Conservation (phyloP, 805 yeast species). For the Hanseniaspora clermontiae region DNA sequence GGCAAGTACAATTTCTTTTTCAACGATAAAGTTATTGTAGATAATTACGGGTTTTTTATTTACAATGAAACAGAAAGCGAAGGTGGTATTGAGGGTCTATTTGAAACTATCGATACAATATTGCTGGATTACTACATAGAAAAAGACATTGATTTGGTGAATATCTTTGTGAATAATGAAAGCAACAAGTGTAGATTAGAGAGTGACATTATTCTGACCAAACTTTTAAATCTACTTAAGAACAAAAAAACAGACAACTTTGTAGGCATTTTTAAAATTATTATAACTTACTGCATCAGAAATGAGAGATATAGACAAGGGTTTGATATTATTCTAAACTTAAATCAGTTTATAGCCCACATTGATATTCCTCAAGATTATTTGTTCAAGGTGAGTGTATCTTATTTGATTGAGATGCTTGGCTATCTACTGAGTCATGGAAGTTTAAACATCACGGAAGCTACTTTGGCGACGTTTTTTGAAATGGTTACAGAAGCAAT, state of each 20-base stretch:
- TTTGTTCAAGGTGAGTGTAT: background rate
- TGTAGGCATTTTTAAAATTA: background rate
- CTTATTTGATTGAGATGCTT: conserved; percentile 3
- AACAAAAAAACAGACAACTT: background rate
- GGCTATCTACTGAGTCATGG: background rate
- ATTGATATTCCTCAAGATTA: background rate
- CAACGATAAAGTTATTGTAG: conserved; percentile 16
- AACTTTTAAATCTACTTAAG: conserved; percentile 16
- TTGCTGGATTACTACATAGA: conserved; percentile 38
- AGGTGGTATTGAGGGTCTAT: conserved; percentile 16
- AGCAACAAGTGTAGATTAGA: conserved; percentile 26
- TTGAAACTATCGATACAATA: conserved; percentile 45
- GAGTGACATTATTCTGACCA: conserved; percentile 28
- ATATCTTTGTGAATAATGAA: conserved; percentile 32
- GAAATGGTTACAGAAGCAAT: background rate
- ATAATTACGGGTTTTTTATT: conserved; percentile 23
- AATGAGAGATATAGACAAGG: conserved; percentile 15
- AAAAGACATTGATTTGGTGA: conserved; percentile 44
- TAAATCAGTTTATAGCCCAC: background rate
- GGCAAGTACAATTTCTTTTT: conserved; percentile 20
- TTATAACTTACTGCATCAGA: conserved; percentile 12
- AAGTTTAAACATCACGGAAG: no score
- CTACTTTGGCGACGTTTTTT: background rate
- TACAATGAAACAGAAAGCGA: conserved; percentile 24
- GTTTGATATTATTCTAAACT: background rate